Evolutionary conservation across 345 rosid species (phyloP).

Genomic region (Angophora floribunda): DNA sequence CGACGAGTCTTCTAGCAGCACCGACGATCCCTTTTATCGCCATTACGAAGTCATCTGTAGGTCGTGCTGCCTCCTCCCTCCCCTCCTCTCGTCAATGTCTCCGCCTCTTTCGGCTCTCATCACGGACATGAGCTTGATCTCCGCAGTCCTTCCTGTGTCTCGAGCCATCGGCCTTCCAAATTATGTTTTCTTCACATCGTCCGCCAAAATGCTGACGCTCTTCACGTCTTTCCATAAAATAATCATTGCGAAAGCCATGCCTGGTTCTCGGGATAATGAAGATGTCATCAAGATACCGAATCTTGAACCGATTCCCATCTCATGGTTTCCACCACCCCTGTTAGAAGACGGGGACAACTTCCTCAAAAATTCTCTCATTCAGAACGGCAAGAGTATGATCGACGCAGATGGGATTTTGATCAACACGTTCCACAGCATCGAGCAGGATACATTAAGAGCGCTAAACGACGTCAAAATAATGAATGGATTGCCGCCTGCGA

Average conservation of each 20-base stretch:
- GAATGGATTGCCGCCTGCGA: slow-evolving; percentile 5
- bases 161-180: slow-evolving; percentile 14
- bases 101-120: slow-evolving; percentile 19
- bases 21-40: slow-evolving; percentile 22
- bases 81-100: slow-evolving; percentile 12
- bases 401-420: slow-evolving; percentile 20
- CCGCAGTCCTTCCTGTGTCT: slow-evolving; percentile 15
- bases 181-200: slow-evolving; percentile 29
- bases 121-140: slow-evolving; percentile 24
- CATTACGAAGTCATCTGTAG: slow-evolving; percentile 8
- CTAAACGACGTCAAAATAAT: neutral
- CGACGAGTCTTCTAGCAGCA: neutral
- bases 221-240: slow-evolving; percentile 8
- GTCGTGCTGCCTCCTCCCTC: slow-evolving; percentile 15
- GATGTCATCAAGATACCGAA: slow-evolving; percentile 13
- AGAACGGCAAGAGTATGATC: neutral
- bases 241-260: neutral
- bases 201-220: slow-evolving; percentile 29
- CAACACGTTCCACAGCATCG: slow-evolving; percentile 23
- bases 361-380: neutral
- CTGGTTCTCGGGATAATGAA: neutral
- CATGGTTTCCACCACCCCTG: slow-evolving; percentile 12
- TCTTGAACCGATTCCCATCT: slow-evolving; percentile 6
- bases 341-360: neutral
- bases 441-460: slow-evolving; percentile 4